Conservation (phyloP, 257 asterid species). For the Solanum infundibuliforme region DNA sequence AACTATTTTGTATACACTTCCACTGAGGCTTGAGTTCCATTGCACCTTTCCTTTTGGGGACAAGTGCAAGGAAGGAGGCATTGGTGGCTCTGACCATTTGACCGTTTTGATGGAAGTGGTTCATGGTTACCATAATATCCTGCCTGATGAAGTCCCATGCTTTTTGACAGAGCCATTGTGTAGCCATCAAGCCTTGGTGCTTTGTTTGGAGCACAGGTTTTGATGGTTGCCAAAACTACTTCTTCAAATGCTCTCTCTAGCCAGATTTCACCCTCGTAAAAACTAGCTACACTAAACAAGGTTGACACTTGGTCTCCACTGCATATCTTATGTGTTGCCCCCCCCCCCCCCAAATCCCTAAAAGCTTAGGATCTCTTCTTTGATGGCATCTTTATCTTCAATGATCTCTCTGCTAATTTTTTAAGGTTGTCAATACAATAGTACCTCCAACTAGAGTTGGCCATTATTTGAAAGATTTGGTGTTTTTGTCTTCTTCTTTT, state of each 20-base stretch:
- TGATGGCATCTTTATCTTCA: background rate
- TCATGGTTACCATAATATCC: background rate
- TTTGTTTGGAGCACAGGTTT: background rate
- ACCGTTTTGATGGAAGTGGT: background rate
- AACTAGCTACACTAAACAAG: background rate
- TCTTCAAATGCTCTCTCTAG: background rate
- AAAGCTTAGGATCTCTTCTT: background rate
- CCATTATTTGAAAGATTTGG: background rate
- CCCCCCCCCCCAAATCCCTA: too few relatives aligned
- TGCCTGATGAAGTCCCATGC: background rate
- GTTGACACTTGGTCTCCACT: background rate
- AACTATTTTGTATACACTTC: background rate
- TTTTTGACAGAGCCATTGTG: background rate
- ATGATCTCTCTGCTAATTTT: background rate
- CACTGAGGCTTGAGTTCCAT: background rate
- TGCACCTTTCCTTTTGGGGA: background rate
- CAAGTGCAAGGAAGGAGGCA: background rate
- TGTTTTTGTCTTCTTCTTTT: background rate
- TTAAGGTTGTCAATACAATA: background rate
- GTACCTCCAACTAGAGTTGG: background rate
- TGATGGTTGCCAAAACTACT: background rate
- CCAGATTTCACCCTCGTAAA: background rate
- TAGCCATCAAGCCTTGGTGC: background rate
- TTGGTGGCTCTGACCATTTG: background rate
- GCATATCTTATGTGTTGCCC: background rate